A percentile compares a stretch with the other conserved stretches of the same genome.
phyloP scores from a whole-genome alignment of 2,329 filamentous ascomycete genomes.

The Colletotrichum sp. region DNA sequence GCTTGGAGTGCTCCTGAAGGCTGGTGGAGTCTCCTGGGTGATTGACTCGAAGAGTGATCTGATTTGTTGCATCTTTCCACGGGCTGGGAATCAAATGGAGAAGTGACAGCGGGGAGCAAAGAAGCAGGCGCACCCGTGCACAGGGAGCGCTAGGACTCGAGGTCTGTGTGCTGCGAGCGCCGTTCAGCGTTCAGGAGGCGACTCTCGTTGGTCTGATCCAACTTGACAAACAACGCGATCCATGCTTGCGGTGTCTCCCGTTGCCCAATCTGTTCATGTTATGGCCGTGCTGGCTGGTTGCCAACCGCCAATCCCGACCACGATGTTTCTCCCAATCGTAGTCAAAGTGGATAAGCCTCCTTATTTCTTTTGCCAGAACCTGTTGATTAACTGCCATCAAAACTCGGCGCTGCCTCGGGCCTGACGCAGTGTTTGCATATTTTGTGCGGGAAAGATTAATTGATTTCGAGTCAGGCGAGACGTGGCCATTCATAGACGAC shows the following conservation, averaged over 20 bases:
- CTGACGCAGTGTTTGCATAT: not conserved
- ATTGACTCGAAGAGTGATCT: constrained; percentile 9
- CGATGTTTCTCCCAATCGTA: not conserved
- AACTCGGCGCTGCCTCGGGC: not conserved
- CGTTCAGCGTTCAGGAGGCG: not conserved
- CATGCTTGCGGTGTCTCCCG: not conserved
- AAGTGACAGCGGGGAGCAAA: not conserved
- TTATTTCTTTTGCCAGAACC: not conserved
- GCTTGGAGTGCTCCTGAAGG: not conserved
- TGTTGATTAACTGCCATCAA: not conserved
- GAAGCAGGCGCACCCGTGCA: not conserved
- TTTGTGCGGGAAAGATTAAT: not conserved
- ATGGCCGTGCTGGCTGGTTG: not conserved
- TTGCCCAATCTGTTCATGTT: not conserved
- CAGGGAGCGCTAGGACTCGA: not conserved
- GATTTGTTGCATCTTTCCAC: not conserved
- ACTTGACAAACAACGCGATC: not conserved
- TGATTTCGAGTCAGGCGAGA: constrained; percentile 1
- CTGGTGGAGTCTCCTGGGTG: constrained; percentile 1
- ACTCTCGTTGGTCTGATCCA: not conserved
- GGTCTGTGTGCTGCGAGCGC: not conserved
- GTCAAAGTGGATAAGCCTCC: not conserved
- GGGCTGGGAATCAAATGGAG: not conserved
- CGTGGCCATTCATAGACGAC: not conserved
- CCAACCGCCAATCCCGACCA: not conserved